These are phyloP conservation scores for Rhodosporidiobolus odoratus DNA, from an alignment of 768 basidiomycete species.

Conservation along the genomic window DNA sequence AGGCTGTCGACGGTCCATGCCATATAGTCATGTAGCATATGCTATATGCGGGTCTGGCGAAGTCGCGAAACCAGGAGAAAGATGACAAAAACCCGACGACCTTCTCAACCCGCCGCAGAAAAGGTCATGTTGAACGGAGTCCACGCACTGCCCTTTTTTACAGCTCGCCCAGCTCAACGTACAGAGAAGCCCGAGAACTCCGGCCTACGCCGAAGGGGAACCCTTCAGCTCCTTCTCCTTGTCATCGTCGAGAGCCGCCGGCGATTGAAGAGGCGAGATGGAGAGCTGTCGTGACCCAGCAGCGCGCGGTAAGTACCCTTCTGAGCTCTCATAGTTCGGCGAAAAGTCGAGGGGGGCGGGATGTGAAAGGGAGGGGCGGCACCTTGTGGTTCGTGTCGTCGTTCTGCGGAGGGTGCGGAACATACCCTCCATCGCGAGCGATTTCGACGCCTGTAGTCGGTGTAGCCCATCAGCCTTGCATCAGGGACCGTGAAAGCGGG, in stretches of 20 bases:
- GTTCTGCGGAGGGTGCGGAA: not conserved
- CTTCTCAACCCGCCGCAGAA: too few species aligned
- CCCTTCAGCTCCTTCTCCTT: not conserved
- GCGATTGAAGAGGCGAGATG: not conserved
- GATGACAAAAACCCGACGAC: too few species aligned
- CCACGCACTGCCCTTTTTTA: too few species aligned
- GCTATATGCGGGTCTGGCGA: too few species aligned
- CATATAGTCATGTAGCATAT: too few species aligned
- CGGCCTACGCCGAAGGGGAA: not conserved
- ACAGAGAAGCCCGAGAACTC: too few species aligned
- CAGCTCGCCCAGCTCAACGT: too few species aligned
- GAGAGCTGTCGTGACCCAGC: not conserved
- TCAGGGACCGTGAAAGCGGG: not conserved
- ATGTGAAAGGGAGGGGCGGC: not conserved
- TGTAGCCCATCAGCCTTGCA: too few species aligned
- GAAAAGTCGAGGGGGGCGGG: not conserved
- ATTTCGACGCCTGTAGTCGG: not conserved
- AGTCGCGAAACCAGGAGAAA: too few species aligned
- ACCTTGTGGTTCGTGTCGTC: not conserved
- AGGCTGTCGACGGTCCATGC: too few species aligned
- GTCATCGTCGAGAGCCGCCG: not conserved
- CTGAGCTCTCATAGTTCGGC: not conserved
- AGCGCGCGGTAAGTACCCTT: not conserved
- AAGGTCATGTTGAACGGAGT: too few species aligned
- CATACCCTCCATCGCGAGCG: not conserved